Evolutionary conservation across 768 basidiomycete species (phyloP).

Genomic region (Leccinum obscurum): DNA sequence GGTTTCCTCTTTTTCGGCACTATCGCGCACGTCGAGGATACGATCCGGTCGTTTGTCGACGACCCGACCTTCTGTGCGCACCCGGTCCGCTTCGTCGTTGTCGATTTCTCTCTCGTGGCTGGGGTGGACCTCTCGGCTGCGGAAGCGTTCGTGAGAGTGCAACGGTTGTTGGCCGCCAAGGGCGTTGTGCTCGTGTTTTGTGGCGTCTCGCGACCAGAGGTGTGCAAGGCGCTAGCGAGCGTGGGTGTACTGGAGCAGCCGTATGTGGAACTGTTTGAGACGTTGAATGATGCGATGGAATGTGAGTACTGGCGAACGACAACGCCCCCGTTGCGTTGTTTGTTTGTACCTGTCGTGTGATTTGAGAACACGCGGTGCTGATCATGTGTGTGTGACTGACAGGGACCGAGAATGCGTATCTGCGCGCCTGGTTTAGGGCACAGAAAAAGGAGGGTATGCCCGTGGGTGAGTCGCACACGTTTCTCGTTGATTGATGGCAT

Average conservation of each 20-base stretch:
- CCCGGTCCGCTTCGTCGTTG: conserved; percentile 86
- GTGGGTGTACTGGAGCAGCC: conserved; percentile 79
- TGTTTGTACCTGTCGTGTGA: neutral
- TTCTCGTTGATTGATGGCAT: neutral
- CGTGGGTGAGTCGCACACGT: conserved; percentile 41
- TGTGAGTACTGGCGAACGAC: conserved; percentile 53
- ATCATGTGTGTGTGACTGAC: conserved; percentile 6
- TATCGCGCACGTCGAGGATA: conserved; percentile 85
- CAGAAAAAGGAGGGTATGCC: conserved; percentile 54
- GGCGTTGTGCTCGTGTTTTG: conserved; percentile 88
- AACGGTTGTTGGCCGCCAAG: conserved; percentile 73
- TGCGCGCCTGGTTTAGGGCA: conserved; percentile 75
- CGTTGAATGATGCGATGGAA: conserved; percentile 89
- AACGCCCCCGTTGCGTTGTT: conserved; percentile 2
- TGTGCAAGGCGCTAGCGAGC: conserved; percentile 71
- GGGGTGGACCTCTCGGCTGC: conserved; percentile 95
- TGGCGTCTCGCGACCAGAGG: conserved; percentile 64
- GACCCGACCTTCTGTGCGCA: conserved; percentile 66
- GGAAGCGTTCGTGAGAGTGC: conserved; percentile 91
- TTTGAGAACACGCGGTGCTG: conserved; percentile 1
- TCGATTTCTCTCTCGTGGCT: conserved; percentile 82
- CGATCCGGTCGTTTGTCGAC: conserved; percentile 75
- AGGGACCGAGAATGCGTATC: conserved; percentile 95
- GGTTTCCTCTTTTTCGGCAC: conserved; percentile 96
- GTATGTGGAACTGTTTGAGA: conserved; percentile 78